These are phyloP conservation scores for Thinopyrum elongatum DNA, from an alignment of 176 grass and related monocot genomes.

Conservation along the genomic window DNA sequence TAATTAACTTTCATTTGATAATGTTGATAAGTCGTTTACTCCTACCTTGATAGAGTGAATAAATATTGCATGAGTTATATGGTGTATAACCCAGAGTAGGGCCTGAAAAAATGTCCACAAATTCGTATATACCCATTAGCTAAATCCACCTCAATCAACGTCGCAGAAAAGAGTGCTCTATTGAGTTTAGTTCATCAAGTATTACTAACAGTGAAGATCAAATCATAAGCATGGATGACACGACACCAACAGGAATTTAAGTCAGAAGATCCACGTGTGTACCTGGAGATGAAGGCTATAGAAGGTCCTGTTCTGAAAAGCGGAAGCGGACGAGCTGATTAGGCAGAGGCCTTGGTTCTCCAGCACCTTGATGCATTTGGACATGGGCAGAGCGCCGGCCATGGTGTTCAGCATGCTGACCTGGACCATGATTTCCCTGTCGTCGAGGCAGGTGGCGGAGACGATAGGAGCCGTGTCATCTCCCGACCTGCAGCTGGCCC, in stretches of 20 bases:
- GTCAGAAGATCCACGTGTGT: neutral
- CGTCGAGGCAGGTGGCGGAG: slow-evolving; percentile 52
- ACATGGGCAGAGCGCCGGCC: slow-evolving; percentile 32
- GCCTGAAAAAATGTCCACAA: no score
- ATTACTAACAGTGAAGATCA: neutral
- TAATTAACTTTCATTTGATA: no score
- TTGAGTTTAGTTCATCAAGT: no score
- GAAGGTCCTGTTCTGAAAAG: slow-evolving; percentile 50
- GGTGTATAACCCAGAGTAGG: no score
- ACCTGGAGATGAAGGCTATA: slow-evolving; percentile 89
- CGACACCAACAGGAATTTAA: neutral
- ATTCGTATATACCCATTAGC: no score
- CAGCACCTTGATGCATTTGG: slow-evolving; percentile 51
- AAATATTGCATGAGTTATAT: no score
- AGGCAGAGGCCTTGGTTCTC: slow-evolving; percentile 70
- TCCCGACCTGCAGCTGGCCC: slow-evolving; percentile 34
- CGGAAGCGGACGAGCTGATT: slow-evolving; percentile 56
- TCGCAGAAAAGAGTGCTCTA: no score
- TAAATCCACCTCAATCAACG: no score
- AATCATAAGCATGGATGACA: neutral
- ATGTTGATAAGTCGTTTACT: no score
- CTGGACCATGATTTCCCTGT: slow-evolving; percentile 80
- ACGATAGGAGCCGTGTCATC: slow-evolving; percentile 37
- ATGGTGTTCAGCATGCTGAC: slow-evolving; percentile 48
- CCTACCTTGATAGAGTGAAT: no score